phyloP scores from a whole-genome alignment of 2,329 filamentous ascomycete species.

The Ophidiomyces ophidiicola region DNA sequence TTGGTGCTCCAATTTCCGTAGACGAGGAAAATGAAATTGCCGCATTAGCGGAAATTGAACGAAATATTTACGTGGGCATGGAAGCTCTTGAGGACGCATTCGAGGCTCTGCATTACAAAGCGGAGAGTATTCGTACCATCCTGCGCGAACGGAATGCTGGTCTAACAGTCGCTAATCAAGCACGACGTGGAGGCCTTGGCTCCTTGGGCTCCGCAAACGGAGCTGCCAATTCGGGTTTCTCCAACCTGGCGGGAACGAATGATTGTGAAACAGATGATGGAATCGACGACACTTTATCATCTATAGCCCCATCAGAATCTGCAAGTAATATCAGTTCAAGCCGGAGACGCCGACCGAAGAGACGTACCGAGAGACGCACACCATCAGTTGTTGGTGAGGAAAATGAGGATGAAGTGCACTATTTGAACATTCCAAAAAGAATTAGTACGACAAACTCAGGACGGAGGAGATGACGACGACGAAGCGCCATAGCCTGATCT shows the following conservation, averaged over 20 bases:
- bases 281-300: constrained; percentile 34
- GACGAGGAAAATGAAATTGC: constrained; percentile 92
- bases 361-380: constrained; percentile 38
- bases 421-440: constrained; percentile 7
- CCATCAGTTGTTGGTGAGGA: constrained; percentile 38
- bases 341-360: constrained; percentile 33
- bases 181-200: constrained; percentile 26
- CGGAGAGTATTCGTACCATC: constrained; percentile 64
- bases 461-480: constrained; percentile 8
- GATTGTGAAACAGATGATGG: constrained; percentile 35
- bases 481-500: no score
- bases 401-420: constrained; percentile 27
- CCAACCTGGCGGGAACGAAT: constrained; percentile 19
- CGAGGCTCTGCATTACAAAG: constrained; percentile 74
- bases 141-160: constrained; percentile 74
- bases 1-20: constrained; percentile 66
- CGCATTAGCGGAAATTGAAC: constrained; percentile 77
- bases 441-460: constrained; percentile 3
- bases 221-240: neutral
- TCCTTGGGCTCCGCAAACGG: neutral
- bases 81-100: constrained; percentile 89
- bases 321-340: constrained; percentile 40
- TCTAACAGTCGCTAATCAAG: constrained; percentile 42
- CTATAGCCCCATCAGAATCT: constrained; percentile 38
- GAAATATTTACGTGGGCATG: constrained; percentile 89